Percentiles rank a stretch among this genome's conserved stretches.
These are phyloP conservation scores for Mycena maculata DNA, from an alignment of 768 basidiomycete species.

Conservation along the genomic window DNA sequence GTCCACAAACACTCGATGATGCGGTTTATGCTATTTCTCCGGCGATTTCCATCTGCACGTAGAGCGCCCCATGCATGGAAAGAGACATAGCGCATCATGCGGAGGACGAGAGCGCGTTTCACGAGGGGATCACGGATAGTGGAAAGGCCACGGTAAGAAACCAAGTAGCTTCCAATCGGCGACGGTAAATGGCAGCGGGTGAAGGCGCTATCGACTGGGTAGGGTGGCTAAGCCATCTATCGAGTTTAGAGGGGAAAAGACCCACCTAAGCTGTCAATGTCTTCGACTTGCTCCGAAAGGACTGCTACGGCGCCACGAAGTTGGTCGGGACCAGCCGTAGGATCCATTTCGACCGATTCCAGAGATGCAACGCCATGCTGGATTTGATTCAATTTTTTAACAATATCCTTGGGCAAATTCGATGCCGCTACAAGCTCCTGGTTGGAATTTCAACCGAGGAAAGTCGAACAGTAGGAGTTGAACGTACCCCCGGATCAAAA, in stretches of 20 bases:
- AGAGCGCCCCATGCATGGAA: slow-evolving; percentile 82
- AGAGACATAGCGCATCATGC: slow-evolving; percentile 77
- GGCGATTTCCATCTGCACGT: slow-evolving; percentile 70
- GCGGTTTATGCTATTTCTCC: slow-evolving; percentile 54
- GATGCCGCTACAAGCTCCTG: slow-evolving; percentile 11
- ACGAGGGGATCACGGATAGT: slow-evolving; percentile 50
- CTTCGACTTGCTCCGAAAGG: slow-evolving; percentile 50
- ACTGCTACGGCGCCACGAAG: slow-evolving; percentile 51
- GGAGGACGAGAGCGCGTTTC: slow-evolving; percentile 57
- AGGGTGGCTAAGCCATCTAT: slow-evolving; percentile 27
- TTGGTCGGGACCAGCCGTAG: slow-evolving; percentile 47
- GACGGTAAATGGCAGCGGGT: slow-evolving; percentile 53
- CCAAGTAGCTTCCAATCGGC: slow-evolving; percentile 61
- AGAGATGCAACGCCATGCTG: slow-evolving; percentile 44
- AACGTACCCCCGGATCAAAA: slow-evolving; percentile 36
- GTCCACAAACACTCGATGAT: slow-evolving; percentile 65
- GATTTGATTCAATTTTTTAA: slow-evolving; percentile 47
- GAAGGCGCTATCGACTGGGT: slow-evolving; percentile 57
- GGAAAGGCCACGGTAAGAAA: slow-evolving; percentile 51
- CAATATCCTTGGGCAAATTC: slow-evolving; percentile 45
- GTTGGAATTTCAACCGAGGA: background rate
- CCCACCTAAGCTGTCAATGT: slow-evolving; percentile 61
- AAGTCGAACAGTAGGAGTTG: background rate
- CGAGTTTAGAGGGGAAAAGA: slow-evolving; percentile 1
- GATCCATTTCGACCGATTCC: slow-evolving; percentile 46